Percentiles rank a stretch among this genome's conserved stretches.
Evolutionary conservation across 305 asterid genomes (phyloP).

Genomic region (Caryopteris hybrid): DNA sequence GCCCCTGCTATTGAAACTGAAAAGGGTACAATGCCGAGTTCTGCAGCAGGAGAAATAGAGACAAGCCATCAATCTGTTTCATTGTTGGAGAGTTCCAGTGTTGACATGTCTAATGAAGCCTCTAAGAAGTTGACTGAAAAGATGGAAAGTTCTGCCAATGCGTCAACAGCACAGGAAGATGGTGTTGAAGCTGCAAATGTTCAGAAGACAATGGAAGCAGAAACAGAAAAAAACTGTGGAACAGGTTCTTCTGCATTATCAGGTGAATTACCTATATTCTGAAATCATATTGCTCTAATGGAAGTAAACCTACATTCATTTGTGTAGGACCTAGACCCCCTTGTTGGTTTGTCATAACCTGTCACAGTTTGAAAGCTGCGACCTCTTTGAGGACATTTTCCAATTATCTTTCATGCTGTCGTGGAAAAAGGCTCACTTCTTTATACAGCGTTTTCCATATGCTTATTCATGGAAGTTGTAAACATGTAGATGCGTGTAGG

Average conservation of each 20-base stretch:
- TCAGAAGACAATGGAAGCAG: constrained; percentile 31
- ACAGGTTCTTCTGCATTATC: constrained; percentile 27
- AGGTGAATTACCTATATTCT: constrained; percentile 39
- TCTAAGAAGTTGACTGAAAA: constrained; percentile 22
- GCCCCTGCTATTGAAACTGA: constrained; percentile 30
- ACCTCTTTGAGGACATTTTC: background rate
- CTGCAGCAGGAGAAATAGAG: constrained; percentile 26
- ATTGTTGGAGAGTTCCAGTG: constrained; percentile 31
- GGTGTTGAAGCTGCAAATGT: constrained; percentile 32
- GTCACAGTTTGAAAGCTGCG: constrained; percentile 8
- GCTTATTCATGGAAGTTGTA: background rate
- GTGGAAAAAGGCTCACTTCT: background rate
- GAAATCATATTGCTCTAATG: constrained; percentile 7
- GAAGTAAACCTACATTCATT: background rate
- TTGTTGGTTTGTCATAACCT: constrained; percentile 9
- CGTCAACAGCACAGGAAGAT: constrained; percentile 28
- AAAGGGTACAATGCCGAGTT: constrained; percentile 23
- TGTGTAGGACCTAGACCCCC: constrained; percentile 1
- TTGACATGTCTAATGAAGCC: constrained; percentile 27
- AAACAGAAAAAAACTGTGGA: constrained; percentile 21
- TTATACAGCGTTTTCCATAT: background rate
- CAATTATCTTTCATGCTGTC: constrained; percentile 1
- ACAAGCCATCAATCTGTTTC: constrained; percentile 27
- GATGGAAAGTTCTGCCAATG: constrained; percentile 26
- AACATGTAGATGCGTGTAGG: background rate